Percentiles rank a stretch among this genome's conserved stretches.
These are phyloP conservation scores for Magnusiomyces ingens DNA, from an alignment of 1,139 yeast species.

Conservation along the genomic window DNA sequence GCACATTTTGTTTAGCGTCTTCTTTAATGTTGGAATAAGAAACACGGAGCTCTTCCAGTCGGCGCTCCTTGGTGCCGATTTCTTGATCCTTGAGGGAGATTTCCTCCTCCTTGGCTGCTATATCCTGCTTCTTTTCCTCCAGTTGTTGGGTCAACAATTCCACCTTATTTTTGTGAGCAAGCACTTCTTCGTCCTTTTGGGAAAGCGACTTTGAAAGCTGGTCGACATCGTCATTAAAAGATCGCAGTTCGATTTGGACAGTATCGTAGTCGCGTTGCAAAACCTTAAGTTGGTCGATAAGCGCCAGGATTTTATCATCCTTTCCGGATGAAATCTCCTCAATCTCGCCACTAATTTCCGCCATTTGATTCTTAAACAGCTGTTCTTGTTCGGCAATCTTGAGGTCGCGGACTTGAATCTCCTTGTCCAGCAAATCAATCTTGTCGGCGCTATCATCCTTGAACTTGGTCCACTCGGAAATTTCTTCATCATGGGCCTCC, in stretches of 20 bases:
- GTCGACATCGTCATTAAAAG: not conserved
- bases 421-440: not conserved
- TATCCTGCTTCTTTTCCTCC: too few relatives aligned
- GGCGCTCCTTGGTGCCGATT: too few relatives aligned
- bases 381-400: not conserved
- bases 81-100: too few relatives aligned
- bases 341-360: not conserved
- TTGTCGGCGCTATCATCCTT: not conserved
- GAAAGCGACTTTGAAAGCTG: not conserved
- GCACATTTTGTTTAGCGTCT: not conserved
- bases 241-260: not conserved
- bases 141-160: too few relatives aligned
- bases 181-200: conserved; percentile 1
- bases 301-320: not conserved
- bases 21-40: not conserved
- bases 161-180: too few relatives aligned
- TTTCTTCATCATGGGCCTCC: not conserved
- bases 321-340: not conserved
- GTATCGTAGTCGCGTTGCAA: not conserved
- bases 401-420: too few relatives aligned
- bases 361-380: not conserved
- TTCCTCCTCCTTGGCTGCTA: too few relatives aligned
- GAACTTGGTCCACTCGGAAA: not conserved
- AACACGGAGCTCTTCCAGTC: not conserved
- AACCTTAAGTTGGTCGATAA: not conserved